These are phyloP conservation scores for Lomentospora prolificans DNA, from an alignment of 2,329 filamentous ascomycete genomes.

Conservation along the genomic window DNA sequence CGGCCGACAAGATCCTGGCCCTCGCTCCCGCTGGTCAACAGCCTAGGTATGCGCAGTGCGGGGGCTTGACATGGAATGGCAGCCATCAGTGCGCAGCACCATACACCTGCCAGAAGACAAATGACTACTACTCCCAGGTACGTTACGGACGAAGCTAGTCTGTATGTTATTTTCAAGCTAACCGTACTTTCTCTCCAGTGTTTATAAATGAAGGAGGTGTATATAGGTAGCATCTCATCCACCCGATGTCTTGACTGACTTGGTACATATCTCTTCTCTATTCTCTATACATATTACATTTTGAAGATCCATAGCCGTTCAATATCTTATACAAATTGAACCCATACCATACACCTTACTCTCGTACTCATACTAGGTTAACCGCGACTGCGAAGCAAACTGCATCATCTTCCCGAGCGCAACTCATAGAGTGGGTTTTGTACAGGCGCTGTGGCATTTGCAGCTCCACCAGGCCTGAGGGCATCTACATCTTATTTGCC, in stretches of 20 bases:
- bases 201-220: background rate
- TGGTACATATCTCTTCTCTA: background rate
- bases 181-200: background rate
- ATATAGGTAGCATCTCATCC: background rate
- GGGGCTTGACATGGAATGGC: conserved; percentile 4
- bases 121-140: conserved; percentile 8
- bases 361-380: too few species aligned
- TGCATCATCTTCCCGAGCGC: too few species aligned
- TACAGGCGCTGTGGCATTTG: too few species aligned
- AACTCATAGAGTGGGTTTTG: too few species aligned
- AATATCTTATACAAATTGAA: background rate
- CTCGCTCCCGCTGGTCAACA: background rate
- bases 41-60: conserved; percentile 4
- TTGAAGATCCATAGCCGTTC: background rate
- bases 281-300: background rate
- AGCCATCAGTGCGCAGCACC: conserved; percentile 4
- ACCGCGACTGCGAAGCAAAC: too few species aligned
- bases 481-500: too few species aligned
- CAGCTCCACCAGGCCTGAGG: too few species aligned
- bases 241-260: background rate
- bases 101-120: background rate
- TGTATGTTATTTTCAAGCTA: background rate
- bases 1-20: conserved; percentile 25
- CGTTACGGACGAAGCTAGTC: background rate
- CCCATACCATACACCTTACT: too few species aligned